Percentiles rank a stretch among this genome's conserved stretches.
Conservation (phyloP, 306 rosid genomes). For the Vigna nakashimae region DNA sequence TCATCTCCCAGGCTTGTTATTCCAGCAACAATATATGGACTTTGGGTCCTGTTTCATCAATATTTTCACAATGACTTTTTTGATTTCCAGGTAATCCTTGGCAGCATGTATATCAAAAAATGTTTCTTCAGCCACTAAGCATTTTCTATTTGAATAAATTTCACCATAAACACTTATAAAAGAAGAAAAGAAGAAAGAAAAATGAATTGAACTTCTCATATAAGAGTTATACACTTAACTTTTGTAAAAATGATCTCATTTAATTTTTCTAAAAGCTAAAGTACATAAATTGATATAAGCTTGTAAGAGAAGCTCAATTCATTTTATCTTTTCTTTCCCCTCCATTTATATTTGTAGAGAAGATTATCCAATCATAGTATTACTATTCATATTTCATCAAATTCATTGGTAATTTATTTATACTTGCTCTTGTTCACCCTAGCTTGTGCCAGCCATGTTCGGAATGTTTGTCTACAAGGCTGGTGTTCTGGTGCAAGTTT, state of each 20-base stretch:
- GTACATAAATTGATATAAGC: neutral
- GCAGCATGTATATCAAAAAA: slow-evolving; percentile 1
- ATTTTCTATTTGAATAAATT: neutral
- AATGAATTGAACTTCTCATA: neutral
- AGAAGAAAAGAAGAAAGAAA: neutral
- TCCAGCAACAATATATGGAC: slow-evolving; percentile 82
- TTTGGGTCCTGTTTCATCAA: slow-evolving; percentile 76
- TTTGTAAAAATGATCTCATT: neutral
- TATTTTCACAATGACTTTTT: slow-evolving; percentile 64
- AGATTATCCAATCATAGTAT: neutral
- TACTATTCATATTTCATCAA: neutral
- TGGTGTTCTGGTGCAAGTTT: slow-evolving; percentile 86
- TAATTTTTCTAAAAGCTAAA: neutral
- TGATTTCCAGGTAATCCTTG: slow-evolving; percentile 82
- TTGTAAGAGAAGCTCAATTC: neutral
- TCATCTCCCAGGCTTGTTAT: slow-evolving; percentile 96
- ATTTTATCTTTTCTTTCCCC: neutral
- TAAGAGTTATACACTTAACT: neutral
- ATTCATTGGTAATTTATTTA: slow-evolving; percentile 25
- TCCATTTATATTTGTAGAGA: neutral
- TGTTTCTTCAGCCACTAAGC: slow-evolving; percentile 4
- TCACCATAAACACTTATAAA: neutral
- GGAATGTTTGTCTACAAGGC: slow-evolving; percentile 97
- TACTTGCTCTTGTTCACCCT: slow-evolving; percentile 36
- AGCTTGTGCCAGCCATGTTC: slow-evolving; percentile 94